These are phyloP conservation scores for Chara braunii DNA, from an alignment of 139 green algal species.

Conservation along the genomic window DNA sequence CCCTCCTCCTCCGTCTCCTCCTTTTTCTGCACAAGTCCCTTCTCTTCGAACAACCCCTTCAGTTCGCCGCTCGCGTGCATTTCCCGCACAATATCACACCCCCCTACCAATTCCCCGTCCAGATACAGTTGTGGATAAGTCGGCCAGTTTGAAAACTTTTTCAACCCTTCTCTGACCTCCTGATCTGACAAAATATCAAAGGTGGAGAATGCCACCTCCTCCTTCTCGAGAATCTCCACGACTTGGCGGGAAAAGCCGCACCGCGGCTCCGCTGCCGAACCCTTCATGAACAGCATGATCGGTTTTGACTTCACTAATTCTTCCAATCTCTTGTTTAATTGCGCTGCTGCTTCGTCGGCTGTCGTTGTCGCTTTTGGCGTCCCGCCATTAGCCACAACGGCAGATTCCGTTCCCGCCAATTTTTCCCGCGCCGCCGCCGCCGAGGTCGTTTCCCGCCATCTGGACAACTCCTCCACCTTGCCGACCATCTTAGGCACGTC, in stretches of 20 bases:
- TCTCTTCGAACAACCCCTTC: conserved; percentile 15
- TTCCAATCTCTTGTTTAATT: not conserved
- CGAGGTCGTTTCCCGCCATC: no score
- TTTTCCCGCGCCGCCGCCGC: no score
- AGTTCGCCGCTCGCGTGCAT: conserved; percentile 52
- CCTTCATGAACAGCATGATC: conserved; percentile 74
- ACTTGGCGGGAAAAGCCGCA: conserved; percentile 73
- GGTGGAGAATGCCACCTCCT: conserved; percentile 45
- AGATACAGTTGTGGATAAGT: conserved; percentile 89
- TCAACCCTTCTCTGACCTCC: conserved; percentile 79
- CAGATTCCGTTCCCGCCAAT: not conserved
- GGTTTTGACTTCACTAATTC: not conserved
- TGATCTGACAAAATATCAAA: conserved; percentile 92
- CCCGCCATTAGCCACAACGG: not conserved
- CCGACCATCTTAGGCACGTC: not conserved
- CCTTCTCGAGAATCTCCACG: conserved; percentile 6
- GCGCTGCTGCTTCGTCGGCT: not conserved
- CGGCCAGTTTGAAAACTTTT: conserved; percentile 84
- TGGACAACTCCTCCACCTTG: not conserved
- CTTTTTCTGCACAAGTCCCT: conserved; percentile 5
- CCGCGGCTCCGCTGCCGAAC: conserved; percentile 56
- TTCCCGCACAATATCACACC: conserved; percentile 77
- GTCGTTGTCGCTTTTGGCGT: not conserved
- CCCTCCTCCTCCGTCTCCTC: no score
- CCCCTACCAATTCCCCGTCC: conserved; percentile 79